phyloP scores from a whole-genome alignment of 176 grass and related monocot species.

The Microstegium vimineum region DNA sequence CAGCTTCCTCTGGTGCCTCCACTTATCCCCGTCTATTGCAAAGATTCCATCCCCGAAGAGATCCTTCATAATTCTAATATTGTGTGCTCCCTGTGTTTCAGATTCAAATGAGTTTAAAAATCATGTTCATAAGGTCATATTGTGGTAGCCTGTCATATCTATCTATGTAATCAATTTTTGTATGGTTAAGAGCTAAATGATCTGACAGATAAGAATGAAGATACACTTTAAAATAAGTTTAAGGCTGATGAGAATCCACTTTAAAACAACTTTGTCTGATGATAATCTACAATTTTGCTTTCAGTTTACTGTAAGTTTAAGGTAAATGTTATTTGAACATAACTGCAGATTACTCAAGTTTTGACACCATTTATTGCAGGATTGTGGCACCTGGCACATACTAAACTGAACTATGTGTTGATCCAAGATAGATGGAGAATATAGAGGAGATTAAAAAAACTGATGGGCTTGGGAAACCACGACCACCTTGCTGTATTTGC shows the following conservation, averaged over 20 bases:
- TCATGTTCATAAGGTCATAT: background rate
- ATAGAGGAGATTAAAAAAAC: background rate
- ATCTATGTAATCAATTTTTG: background rate
- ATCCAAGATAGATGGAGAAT: too few species aligned
- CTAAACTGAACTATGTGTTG: background rate
- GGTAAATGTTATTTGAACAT: background rate
- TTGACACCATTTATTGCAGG: background rate
- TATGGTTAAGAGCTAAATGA: background rate
- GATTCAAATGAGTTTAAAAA: background rate
- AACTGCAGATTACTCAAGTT: background rate
- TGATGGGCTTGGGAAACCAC: background rate
- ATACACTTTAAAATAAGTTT: background rate
- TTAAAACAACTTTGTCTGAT: background rate
- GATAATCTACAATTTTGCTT: too few species aligned
- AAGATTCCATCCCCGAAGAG: slow-evolving; percentile 74
- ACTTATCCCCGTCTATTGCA: slow-evolving; percentile 56
- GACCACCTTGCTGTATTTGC: slow-evolving; percentile 57
- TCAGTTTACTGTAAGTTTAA: too few species aligned
- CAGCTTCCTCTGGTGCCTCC: slow-evolving; percentile 65
- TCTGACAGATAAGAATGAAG: background rate
- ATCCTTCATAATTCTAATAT: slow-evolving; percentile 38
- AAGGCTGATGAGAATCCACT: too few species aligned
- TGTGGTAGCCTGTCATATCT: background rate
- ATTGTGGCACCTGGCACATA: background rate
- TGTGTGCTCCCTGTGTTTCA: slow-evolving; percentile 34